Conservation (phyloP, 1,284 basidiomycete genomes). For the Rhodotorula sp. region DNA sequence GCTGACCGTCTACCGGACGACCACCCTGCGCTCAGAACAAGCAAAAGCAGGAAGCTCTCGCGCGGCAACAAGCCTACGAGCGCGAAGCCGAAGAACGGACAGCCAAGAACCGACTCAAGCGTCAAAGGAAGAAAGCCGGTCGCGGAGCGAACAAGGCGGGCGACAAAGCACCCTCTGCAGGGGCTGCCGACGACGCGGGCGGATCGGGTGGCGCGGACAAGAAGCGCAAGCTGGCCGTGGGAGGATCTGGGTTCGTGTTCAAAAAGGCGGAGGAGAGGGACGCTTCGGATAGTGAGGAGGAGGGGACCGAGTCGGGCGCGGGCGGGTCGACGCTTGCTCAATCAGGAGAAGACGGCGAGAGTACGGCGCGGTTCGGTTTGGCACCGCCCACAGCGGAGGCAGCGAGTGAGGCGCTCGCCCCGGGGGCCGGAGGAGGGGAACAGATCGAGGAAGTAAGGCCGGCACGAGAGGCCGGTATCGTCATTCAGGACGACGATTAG, state of each 20-base stretch:
- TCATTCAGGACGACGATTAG: slow-evolving; percentile 39
- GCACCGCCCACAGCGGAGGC: neutral
- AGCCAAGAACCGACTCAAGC: slow-evolving; percentile 83
- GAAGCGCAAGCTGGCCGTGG: slow-evolving; percentile 39
- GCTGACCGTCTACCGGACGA: neutral
- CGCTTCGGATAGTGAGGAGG: neutral
- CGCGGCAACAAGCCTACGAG: slow-evolving; percentile 63
- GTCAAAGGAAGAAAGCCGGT: slow-evolving; percentile 79
- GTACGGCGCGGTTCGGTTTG: neutral
- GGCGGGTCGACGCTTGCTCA: neutral
- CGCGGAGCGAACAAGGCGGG: slow-evolving; percentile 15
- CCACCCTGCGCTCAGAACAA: slow-evolving; percentile 57
- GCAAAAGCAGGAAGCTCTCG: slow-evolving; percentile 64
- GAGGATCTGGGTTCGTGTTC: slow-evolving; percentile 28
- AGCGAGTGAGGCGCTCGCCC: slow-evolving; percentile 8
- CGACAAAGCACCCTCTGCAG: neutral
- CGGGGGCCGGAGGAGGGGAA: slow-evolving; percentile 15
- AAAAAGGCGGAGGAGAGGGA: slow-evolving; percentile 36
- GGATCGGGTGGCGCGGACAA: slow-evolving; percentile 18
- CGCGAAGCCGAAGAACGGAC: slow-evolving; percentile 76
- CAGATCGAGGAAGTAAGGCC: slow-evolving; percentile 16
- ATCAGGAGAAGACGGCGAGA: neutral
- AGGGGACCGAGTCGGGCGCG: slow-evolving; percentile 11
- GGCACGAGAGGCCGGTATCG: slow-evolving; percentile 37
- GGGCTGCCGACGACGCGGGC: neutral